Evolutionary conservation across 2,329 filamentous ascomycete species (phyloP).

Genomic region (Fusarium sp.): DNA sequence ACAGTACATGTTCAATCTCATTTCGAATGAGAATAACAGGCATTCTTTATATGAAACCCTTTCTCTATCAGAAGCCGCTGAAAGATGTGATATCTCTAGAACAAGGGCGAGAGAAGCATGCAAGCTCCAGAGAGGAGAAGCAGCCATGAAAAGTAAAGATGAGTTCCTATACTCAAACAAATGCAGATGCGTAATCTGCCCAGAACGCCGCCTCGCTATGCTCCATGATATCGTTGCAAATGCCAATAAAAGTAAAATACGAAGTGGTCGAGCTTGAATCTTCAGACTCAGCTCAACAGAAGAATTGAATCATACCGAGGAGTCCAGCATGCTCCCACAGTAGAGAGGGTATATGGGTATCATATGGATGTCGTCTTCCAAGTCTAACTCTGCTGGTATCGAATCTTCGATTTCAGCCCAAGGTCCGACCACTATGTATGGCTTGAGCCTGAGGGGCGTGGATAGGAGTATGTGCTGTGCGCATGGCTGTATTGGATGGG

Average conservation of each 20-base stretch:
- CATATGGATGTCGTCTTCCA: constrained; percentile 42
- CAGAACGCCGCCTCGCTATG: constrained; percentile 54
- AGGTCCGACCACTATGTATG: constrained; percentile 62
- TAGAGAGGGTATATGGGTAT: constrained; percentile 43
- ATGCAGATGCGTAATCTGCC: constrained; percentile 39
- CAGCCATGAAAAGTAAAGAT: constrained; percentile 23
- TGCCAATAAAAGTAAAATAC: constrained; percentile 34
- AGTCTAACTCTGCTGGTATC: constrained; percentile 19
- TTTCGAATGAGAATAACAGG: not conserved
- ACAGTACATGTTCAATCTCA: constrained; percentile 2
- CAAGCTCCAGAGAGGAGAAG: constrained; percentile 24
- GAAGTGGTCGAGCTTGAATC: constrained; percentile 25
- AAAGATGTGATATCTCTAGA: constrained; percentile 23
- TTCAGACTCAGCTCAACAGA: constrained; percentile 27
- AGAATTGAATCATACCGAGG: constrained; percentile 34
- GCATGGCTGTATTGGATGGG: constrained; percentile 42
- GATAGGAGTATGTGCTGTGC: constrained; percentile 45
- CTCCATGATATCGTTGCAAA: constrained; percentile 45
- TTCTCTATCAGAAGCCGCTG: constrained; percentile 20
- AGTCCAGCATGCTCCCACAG: constrained; percentile 23
- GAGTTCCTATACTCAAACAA: constrained; percentile 34
- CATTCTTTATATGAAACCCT: constrained; percentile 14
- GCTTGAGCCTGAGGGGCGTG: constrained; percentile 53
- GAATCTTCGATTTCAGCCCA: constrained; percentile 51
- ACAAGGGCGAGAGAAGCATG: constrained; percentile 6